Evolutionary conservation across 2,329 filamentous ascomycete genomes (phyloP).

Genomic region (Stachybotrys chlorohalonatus): DNA sequence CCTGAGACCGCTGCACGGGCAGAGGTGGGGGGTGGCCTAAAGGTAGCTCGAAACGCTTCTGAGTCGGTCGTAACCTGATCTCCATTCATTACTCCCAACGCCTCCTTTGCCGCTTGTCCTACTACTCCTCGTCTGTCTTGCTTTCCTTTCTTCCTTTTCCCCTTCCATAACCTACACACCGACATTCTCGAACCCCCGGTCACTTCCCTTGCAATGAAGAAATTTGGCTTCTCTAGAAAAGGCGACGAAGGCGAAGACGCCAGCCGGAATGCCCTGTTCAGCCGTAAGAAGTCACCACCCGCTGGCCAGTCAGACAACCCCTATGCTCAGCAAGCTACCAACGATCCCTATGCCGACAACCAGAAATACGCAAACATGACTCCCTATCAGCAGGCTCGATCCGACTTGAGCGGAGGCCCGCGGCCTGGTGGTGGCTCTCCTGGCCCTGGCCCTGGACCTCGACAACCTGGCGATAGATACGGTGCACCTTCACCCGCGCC

Average conservation of each 20-base stretch:
- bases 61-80: not conserved
- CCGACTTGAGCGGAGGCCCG: slow-evolving; percentile 20
- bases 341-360: slow-evolving; percentile 45
- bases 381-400: slow-evolving; percentile 34
- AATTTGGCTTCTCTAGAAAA: slow-evolving; percentile 46
- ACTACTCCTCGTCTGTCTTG: not conserved
- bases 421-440: slow-evolving; percentile 25
- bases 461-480: slow-evolving; percentile 3
- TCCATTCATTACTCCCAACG: not conserved
- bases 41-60: not conserved
- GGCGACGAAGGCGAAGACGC: slow-evolving; percentile 40
- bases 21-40: not conserved
- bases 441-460: slow-evolving; percentile 5
- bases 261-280: slow-evolving; percentile 42
- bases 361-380: slow-evolving; percentile 35
- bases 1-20: not conserved
- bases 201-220: slow-evolving; percentile 39
- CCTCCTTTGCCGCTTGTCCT: not conserved
- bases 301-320: slow-evolving; percentile 42
- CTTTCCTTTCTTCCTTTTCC: not conserved
- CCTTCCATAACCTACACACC: slow-evolving; percentile 2
- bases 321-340: slow-evolving; percentile 42
- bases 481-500: slow-evolving; percentile 12
- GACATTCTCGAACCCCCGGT: not conserved
- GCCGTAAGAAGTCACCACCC: slow-evolving; percentile 41